Percentiles rank a stretch among this genome's conserved stretches.
phyloP scores from a whole-genome alignment of 2,329 filamentous ascomycete species.

The Zelopaecilomyces penicillatus region DNA sequence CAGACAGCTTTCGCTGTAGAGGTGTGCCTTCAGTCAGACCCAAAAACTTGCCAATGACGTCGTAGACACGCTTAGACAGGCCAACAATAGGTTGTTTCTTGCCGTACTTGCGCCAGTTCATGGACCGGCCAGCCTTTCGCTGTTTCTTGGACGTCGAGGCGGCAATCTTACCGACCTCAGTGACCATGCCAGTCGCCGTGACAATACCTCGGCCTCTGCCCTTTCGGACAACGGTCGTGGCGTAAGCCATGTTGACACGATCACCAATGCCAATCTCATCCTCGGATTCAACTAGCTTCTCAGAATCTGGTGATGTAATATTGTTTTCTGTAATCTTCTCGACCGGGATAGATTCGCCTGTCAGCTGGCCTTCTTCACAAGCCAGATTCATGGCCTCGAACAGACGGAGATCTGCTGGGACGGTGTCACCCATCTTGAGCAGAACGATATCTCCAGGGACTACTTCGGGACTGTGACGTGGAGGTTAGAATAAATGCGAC shows the following conservation, averaged over 20 bases:
- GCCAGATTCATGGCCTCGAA: conserved; percentile 70
- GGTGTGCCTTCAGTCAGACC: conserved; percentile 62
- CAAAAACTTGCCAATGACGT: conserved; percentile 49
- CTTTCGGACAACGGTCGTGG: conserved; percentile 64
- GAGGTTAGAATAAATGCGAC: conserved; percentile 8
- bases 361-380: conserved; percentile 70
- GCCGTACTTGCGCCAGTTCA: conserved; percentile 46
- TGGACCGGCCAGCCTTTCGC: conserved; percentile 45
- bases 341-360: conserved; percentile 66
- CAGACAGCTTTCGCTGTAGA: conserved; percentile 68
- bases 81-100: conserved; percentile 42
- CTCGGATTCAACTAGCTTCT: conserved; percentile 34
- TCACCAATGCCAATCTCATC: conserved; percentile 59
- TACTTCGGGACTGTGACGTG: conserved; percentile 43
- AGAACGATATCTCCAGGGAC: conserved; percentile 64
- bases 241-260: conserved; percentile 66
- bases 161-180: conserved; percentile 63
- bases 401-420: conserved; percentile 63
- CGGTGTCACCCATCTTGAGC: conserved; percentile 63
- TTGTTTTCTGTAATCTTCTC: conserved; percentile 52
- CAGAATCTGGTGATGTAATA: conserved; percentile 36
- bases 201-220: conserved; percentile 67
- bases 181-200: conserved; percentile 62
- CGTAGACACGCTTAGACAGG: conserved; percentile 37
- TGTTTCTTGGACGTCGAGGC: conserved; percentile 44